phyloP scores from a whole-genome alignment of 352 stramenopile genomes.

The Phytophthora sojae region DNA sequence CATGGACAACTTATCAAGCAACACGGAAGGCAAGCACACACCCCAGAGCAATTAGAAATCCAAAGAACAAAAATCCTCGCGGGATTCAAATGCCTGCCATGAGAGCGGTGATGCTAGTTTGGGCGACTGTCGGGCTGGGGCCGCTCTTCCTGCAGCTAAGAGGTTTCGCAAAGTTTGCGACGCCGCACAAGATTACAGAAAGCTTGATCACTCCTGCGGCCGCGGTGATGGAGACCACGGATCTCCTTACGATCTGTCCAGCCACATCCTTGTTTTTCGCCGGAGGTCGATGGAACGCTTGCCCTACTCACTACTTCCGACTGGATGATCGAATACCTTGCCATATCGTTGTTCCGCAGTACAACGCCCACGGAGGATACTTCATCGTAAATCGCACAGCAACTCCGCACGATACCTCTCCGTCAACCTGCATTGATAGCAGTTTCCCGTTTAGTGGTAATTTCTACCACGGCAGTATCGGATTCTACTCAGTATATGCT shows the following conservation, averaged over 20 bases:
- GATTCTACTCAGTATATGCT: slow-evolving; percentile 41
- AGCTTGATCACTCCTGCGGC: slow-evolving; percentile 13
- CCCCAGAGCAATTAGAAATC: not conserved
- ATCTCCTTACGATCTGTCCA: slow-evolving; percentile 16
- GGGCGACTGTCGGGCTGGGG: slow-evolving; percentile 14
- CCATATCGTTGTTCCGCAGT: slow-evolving; percentile 24
- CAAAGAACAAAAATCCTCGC: not conserved
- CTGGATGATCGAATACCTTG: slow-evolving; percentile 12
- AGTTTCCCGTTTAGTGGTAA: slow-evolving; percentile 19
- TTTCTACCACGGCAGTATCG: slow-evolving; percentile 43
- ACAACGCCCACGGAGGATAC: slow-evolving; percentile 26
- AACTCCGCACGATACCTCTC: slow-evolving; percentile 1
- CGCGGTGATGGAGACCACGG: slow-evolving; percentile 4
- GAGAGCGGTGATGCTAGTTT: slow-evolving; percentile 17
- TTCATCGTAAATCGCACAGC: slow-evolving; percentile 6
- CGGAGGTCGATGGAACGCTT: slow-evolving; percentile 28
- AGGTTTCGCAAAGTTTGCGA: slow-evolving; percentile 29
- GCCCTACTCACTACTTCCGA: slow-evolving; percentile 21
- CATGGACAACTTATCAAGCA: no score
- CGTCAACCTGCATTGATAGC: slow-evolving; percentile 10
- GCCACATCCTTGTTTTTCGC: slow-evolving; percentile 19
- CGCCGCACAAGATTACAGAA: slow-evolving; percentile 34
- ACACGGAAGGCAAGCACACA: no score
- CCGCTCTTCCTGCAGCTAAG: slow-evolving; percentile 34
- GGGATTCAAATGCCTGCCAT: not conserved